Base-by-base conservation (phyloP, 257 asterid genomes). In the Linderniella brevidens region DNA sequence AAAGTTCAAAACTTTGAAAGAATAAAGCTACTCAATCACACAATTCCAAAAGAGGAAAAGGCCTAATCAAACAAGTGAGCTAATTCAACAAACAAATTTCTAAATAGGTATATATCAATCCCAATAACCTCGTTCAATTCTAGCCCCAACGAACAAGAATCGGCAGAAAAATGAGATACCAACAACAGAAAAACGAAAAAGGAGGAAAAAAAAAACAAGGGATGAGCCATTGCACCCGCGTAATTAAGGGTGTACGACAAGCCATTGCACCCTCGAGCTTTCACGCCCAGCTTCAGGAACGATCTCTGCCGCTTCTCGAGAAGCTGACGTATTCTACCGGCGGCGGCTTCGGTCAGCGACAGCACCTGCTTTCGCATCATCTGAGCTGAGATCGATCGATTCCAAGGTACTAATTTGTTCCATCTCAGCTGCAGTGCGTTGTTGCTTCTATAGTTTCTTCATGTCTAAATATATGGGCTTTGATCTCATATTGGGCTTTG, bases 191-290 rank as follows among this genome's bases (percentile, higher is more conserved):
- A 13, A 13, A 42, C 7, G n/a, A n/a, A n/a, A n/a, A 42, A n/a
- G 47, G 43, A 8, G 14, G 38, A 59, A 45, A 37, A 17, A 44
- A 36, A 4, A 10, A 29, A 37, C 3, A 10, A 16, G n/a, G 6
- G 19, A 19, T 13, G 13, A 1, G 35, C 18, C 19, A 14, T 18
- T 48, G n/a, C 45, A 78, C 97, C 98, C 47, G 98, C 80, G 17
- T 88, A 88, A 66, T 88, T 88, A 72, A 88, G 98, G 68, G 92
- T 84, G 82, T 88, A 88, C 36, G 98, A 84, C 60, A 88, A 74
- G 64, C 98, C 98, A 58, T 88, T 88, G 76, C 98, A 84, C 49
- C 98, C 98, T 38, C 98, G 96, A 58, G 96, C 69, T 64, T 88
- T 84, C 70, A 84, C 95, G 49, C 98, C 96, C 49, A 88, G 95